These are phyloP conservation scores for Yamadazyma sp. DNA, from an alignment of 805 yeast genomes.

Conservation along the genomic window DNA sequence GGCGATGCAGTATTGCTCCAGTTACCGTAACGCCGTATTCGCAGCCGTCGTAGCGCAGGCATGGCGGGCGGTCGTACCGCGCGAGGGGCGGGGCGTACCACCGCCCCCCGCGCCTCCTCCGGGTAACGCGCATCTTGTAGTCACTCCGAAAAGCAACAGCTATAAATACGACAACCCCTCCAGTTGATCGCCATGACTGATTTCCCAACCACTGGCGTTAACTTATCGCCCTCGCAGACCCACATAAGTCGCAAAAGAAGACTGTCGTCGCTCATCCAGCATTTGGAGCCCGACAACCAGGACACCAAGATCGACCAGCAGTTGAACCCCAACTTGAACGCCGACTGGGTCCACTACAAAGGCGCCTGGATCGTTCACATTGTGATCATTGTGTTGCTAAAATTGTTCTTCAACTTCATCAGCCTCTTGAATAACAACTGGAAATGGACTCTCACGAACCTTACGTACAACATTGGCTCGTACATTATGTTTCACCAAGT, in stretches of 20 bases:
- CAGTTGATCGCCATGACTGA: constrained; percentile 4
- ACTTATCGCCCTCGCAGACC: constrained; percentile 26
- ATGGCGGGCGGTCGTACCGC: too few relatives aligned
- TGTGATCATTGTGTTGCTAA: constrained; percentile 72
- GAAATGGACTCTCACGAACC: constrained; percentile 92
- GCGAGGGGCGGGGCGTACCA: too few relatives aligned
- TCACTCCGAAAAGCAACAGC: constrained; percentile 9
- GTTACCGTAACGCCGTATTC: too few relatives aligned
- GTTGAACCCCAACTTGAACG: constrained; percentile 84
- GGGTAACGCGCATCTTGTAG: background rate
- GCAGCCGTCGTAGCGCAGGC: too few relatives aligned
- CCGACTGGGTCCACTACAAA: constrained; percentile 92
- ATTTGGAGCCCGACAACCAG: constrained; percentile 87
- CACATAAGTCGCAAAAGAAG: constrained; percentile 54
- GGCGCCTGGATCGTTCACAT: constrained; percentile 97
- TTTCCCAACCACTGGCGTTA: constrained; percentile 14
- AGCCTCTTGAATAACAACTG: constrained; percentile 81
- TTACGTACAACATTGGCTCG: constrained; percentile 85
- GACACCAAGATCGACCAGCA: constrained; percentile 93
- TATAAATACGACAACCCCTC: constrained; percentile 2
- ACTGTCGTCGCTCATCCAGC: constrained; percentile 85
- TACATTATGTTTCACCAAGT: constrained; percentile 96
- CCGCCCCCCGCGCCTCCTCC: constrained; percentile 4
- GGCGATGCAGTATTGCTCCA: too few relatives aligned
- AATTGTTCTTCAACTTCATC: constrained; percentile 72